These are phyloP conservation scores for Fusarium continuum DNA, from an alignment of 2,329 filamentous ascomycete species.

Conservation along the genomic window DNA sequence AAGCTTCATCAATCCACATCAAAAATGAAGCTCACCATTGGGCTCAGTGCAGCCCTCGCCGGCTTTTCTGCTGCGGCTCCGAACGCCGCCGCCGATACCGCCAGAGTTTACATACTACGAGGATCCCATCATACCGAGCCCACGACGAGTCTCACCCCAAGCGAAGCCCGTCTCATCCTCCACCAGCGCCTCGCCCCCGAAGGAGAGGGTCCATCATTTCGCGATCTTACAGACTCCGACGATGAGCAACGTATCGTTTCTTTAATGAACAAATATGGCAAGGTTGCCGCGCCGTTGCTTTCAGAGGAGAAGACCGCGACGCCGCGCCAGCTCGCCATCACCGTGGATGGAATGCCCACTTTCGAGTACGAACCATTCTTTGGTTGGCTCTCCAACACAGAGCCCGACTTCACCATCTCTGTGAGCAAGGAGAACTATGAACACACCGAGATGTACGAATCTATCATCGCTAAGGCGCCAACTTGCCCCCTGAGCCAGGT, in stretches of 20 bases:
- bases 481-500: conserved; percentile 52
- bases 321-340: conserved; percentile 66
- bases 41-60: conserved; percentile 51
- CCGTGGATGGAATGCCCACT: conserved; percentile 65
- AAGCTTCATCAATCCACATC: conserved; percentile 46
- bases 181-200: conserved; percentile 63
- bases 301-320: conserved; percentile 43
- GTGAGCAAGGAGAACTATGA: conserved; percentile 57
- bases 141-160: conserved; percentile 58
- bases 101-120: conserved; percentile 65
- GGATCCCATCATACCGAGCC: conserved; percentile 43
- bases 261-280: conserved; percentile 69
- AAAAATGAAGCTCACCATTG: conserved; percentile 56
- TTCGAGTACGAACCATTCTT: conserved; percentile 56
- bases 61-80: conserved; percentile 53
- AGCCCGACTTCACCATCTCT: conserved; percentile 60
- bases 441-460: conserved; percentile 53
- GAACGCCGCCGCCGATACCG: conserved; percentile 56
- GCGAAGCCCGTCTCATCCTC: conserved; percentile 66
- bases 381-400: conserved; percentile 48
- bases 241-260: conserved; percentile 60
- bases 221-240: conserved; percentile 55
- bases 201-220: conserved; percentile 58
- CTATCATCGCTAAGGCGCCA: conserved; percentile 49
- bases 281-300: conserved; percentile 61